Base-by-base conservation (phyloP, 2,329 filamentous ascomycete genomes). In the Verticillium klebahnii region DNA sequence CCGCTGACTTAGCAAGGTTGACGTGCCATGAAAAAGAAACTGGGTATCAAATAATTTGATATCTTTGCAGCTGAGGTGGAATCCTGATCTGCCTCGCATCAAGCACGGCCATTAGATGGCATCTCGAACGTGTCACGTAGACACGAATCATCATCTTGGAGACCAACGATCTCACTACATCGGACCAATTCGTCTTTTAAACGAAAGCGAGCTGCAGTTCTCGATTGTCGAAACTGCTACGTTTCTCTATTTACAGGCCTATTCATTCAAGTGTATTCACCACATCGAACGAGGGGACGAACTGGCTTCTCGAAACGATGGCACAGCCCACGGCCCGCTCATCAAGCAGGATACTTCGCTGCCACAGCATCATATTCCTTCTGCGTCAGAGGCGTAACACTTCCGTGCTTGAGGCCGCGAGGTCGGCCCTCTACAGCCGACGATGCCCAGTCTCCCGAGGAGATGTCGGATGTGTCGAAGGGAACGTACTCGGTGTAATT, bases 361-460 rank as follows among this genome's bases (percentile, higher is more conserved):
- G 45, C 45, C 45, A 52, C 45, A 19, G 76, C 76, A 63, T 78
- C 71, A 40, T 79, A 78, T 63, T 79, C 73, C 15, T 69, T 67
- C 64, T 75, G 69, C 3, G 75, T 80, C 36, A 83, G 64, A 0
- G 77, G 75, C 36, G 80, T 73, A 3, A 82, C 77, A 61, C 74
- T 78, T 1, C 80, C 80, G 68, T 83, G 81, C 67, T 81, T 81
- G 64, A 83, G 58, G 1, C 77, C 75, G 32, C 64, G 71, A 2
- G 80, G 80, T 60, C 79, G 82, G 0, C 68, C 72, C 2, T 67
- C 67, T 9, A 71, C 67, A 58, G 74, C 71, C 39, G 75, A 77
- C 32, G 69, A 71, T 3, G 66, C 69, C 78, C 78, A 82, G 17
- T 67, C 70, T 1, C 73, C 73, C 0, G 67, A 64, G 57, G 72